phyloP scores from a whole-genome alignment of 2,329 filamentous ascomycete genomes.

The Aspergillus sp. region DNA sequence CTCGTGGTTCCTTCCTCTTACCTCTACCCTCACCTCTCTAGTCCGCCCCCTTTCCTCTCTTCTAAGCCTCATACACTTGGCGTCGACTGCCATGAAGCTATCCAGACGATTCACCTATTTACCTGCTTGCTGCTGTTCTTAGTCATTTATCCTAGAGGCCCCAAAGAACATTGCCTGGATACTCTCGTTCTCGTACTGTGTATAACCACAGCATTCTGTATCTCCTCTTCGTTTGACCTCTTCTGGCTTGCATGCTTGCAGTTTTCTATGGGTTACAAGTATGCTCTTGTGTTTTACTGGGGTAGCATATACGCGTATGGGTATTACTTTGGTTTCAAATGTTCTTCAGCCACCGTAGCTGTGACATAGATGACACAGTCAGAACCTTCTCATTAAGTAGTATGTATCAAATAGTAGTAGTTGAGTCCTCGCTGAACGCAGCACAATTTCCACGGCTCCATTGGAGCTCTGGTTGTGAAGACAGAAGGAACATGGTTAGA shows the following conservation, averaged over 20 bases:
- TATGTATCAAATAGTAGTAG: no score
- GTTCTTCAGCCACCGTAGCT: neutral
- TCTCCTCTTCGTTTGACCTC: neutral
- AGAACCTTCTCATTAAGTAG: no score
- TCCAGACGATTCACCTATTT: conserved; percentile 23
- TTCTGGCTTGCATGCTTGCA: neutral
- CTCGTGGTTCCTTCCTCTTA: neutral
- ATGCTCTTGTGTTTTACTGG: neutral
- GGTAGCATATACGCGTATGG: conserved; percentile 28
- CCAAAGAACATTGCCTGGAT: conserved; percentile 16
- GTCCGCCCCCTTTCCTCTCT: neutral
- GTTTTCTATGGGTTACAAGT: neutral
- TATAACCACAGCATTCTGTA: conserved; percentile 22
- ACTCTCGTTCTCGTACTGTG: conserved; percentile 16
- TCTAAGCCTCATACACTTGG: conserved; percentile 10
- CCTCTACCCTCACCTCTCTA: no score
- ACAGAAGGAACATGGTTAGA: conserved; percentile 12
- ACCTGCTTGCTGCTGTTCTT: conserved; percentile 20
- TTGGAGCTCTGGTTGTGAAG: neutral
- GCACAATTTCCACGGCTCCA: neutral
- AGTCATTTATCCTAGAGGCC: conserved; percentile 15
- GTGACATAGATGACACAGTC: no score
- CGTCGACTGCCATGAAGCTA: conserved; percentile 20
- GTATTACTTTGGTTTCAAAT: neutral
- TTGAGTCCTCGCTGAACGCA: no score